Percentiles rank a stretch among this genome's conserved stretches.
Conservation (phyloP, 495 filamentous ascomycete genomes). For the Amniculicola lignicola region DNA sequence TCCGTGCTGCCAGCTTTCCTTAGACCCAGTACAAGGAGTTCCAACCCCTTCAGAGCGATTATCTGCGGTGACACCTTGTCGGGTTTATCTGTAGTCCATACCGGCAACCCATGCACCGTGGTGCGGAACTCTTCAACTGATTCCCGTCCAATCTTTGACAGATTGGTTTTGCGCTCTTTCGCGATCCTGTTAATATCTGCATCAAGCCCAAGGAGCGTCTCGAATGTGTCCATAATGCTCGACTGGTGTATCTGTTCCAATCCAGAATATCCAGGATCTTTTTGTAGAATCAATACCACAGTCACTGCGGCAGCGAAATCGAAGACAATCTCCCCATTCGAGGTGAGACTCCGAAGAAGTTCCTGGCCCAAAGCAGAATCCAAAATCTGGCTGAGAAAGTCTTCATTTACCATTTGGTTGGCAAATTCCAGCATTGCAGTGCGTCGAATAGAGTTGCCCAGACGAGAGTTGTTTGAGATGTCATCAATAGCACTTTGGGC, state of each 20-base stretch:
- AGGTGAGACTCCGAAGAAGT: slow-evolving; percentile 54
- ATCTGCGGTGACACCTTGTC: slow-evolving; percentile 57
- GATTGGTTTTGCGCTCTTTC: slow-evolving; percentile 64
- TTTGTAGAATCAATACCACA: slow-evolving; percentile 54
- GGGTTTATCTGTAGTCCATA: slow-evolving; percentile 57
- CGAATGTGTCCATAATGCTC: slow-evolving; percentile 51
- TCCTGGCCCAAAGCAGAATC: slow-evolving; percentile 69
- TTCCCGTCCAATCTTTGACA: slow-evolving; percentile 60
- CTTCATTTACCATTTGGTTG: slow-evolving; percentile 59
- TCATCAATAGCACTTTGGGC: slow-evolving; percentile 82
- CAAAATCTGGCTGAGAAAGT: slow-evolving; percentile 69
- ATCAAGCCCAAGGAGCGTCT: slow-evolving; percentile 50
- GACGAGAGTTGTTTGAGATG: slow-evolving; percentile 58
- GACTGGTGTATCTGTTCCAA: slow-evolving; percentile 51
- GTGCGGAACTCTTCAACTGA: slow-evolving; percentile 53
- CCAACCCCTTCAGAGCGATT: slow-evolving; percentile 61
- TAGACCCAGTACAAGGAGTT: slow-evolving; percentile 55
- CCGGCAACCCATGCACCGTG: slow-evolving; percentile 48
- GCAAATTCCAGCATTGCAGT: slow-evolving; percentile 57
- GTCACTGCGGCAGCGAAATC: slow-evolving; percentile 57
- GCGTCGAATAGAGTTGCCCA: slow-evolving; percentile 49
- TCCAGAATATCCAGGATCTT: slow-evolving; percentile 49
- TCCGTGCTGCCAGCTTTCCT: slow-evolving; percentile 48
- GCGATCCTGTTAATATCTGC: slow-evolving; percentile 54
- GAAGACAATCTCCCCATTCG: slow-evolving; percentile 45